phyloP scores from a whole-genome alignment of 2,329 filamentous ascomycete genomes.

The Penicillium rolfsii region DNA sequence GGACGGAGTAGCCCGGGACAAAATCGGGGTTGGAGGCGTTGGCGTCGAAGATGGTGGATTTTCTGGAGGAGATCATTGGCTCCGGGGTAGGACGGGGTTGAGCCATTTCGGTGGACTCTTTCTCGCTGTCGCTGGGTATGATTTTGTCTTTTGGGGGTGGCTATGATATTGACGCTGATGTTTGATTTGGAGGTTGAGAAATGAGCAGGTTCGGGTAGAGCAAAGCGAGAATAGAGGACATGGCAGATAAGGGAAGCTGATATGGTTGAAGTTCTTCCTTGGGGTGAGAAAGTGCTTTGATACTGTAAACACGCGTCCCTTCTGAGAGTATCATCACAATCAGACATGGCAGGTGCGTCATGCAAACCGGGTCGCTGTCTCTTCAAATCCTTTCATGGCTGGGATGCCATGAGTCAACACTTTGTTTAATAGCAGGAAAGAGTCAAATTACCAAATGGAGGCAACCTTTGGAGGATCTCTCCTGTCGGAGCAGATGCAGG shows the following conservation, averaged over 20 bases:
- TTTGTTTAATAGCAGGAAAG: not conserved
- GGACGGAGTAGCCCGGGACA: conserved; percentile 21
- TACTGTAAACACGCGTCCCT: not conserved
- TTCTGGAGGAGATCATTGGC: not conserved
- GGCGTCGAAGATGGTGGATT: not conserved
- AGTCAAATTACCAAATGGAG: no score
- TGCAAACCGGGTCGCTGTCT: not conserved
- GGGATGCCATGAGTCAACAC: not conserved
- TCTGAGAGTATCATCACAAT: not conserved
- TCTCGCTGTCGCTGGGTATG: not conserved
- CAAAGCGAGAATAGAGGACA: not conserved
- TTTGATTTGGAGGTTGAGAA: not conserved
- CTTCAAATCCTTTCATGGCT: not conserved
- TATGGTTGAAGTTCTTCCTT: not conserved
- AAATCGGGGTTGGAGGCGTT: not conserved
- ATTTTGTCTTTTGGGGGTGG: no score
- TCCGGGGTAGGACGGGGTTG: not conserved
- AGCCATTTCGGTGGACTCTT: not conserved
- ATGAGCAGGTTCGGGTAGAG: not conserved
- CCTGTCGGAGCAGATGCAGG: not conserved
- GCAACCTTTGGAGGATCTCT: not conserved
- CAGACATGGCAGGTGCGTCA: conserved; percentile 1
- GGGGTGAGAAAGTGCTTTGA: not conserved
- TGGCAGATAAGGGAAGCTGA: not conserved
- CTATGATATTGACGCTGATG: no score